phyloP scores from a whole-genome alignment of 495 filamentous ascomycete species.

The Aspergillus panamensis region DNA sequence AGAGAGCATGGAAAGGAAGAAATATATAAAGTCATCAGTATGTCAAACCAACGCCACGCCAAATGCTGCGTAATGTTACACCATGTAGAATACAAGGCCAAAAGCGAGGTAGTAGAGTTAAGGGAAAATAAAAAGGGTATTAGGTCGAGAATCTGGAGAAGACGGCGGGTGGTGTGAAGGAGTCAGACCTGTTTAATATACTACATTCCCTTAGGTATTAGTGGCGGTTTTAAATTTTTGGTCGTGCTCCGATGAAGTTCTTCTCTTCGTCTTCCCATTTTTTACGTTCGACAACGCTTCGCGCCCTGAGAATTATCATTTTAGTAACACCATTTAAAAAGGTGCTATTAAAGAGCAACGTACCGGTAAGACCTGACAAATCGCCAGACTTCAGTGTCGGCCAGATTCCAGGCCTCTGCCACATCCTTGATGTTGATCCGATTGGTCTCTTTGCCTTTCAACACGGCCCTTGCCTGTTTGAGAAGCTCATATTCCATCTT shows the following conservation, averaged over 20 bases:
- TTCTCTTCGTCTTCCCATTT: constrained; percentile 48
- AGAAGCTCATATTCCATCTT: constrained; percentile 59
- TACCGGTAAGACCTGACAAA: constrained; percentile 72
- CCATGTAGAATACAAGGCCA: not conserved
- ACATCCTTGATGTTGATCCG: constrained; percentile 50
- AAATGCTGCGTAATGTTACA: constrained; percentile 8
- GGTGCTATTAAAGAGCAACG: constrained; percentile 15
- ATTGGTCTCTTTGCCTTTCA: constrained; percentile 38
- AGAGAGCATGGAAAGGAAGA: no score
- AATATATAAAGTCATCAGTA: no score
- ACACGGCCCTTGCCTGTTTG: constrained; percentile 52
- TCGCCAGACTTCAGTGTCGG: constrained; percentile 89
- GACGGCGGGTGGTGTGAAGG: not conserved
- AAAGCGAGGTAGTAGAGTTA: not conserved
- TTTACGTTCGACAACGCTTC: constrained; percentile 43
- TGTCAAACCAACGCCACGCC: constrained; percentile 11
- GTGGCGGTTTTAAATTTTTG: constrained; percentile 11
- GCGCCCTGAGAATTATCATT: constrained; percentile 28
- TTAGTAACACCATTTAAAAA: constrained; percentile 1
- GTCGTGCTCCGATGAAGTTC: constrained; percentile 35
- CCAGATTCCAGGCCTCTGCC: constrained; percentile 89
- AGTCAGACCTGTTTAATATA: not conserved
- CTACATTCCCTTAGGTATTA: not conserved
- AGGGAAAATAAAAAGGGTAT: not conserved
- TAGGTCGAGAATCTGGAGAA: not conserved